These are phyloP conservation scores for Daedaleopsis nitida DNA, from an alignment of 768 basidiomycete genomes.

Conservation along the genomic window DNA sequence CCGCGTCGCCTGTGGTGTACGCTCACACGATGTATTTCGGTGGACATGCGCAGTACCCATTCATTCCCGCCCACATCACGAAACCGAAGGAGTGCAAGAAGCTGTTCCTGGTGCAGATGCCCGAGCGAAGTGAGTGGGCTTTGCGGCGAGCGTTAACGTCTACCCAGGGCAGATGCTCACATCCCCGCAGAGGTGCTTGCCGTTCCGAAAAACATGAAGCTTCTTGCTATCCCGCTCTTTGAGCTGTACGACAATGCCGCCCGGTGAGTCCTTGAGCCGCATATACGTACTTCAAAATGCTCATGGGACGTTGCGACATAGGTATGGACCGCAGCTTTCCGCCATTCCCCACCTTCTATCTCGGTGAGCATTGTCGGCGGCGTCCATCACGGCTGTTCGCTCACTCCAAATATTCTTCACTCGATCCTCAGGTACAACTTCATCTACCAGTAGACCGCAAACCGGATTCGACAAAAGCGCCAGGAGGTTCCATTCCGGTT, in stretches of 20 bases:
- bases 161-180: background rate
- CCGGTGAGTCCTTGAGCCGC: conserved; percentile 45
- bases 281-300: background rate
- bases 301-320: conserved; percentile 23
- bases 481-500: background rate
- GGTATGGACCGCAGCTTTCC: conserved; percentile 91
- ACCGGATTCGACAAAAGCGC: conserved; percentile 4
- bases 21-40: background rate
- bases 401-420: background rate
- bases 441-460: conserved; percentile 62
- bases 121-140: conserved; percentile 76
- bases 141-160: background rate
- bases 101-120: conserved; percentile 93
- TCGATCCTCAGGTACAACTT: conserved; percentile 56
- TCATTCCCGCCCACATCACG: conserved; percentile 92
- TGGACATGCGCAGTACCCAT: conserved; percentile 71
- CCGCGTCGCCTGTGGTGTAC: background rate
- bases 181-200: conserved; percentile 78
- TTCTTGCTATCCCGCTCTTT: conserved; percentile 93
- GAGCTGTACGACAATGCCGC: conserved; percentile 98
- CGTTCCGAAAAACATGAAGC: conserved; percentile 98
- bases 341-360: conserved; percentile 93
- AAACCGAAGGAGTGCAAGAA: conserved; percentile 99
- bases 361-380: conserved; percentile 46
- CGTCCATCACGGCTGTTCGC: background rate